phyloP scores from a whole-genome alignment of 2,329 filamentous ascomycete genomes.

The Orbilia ellipsospora region DNA sequence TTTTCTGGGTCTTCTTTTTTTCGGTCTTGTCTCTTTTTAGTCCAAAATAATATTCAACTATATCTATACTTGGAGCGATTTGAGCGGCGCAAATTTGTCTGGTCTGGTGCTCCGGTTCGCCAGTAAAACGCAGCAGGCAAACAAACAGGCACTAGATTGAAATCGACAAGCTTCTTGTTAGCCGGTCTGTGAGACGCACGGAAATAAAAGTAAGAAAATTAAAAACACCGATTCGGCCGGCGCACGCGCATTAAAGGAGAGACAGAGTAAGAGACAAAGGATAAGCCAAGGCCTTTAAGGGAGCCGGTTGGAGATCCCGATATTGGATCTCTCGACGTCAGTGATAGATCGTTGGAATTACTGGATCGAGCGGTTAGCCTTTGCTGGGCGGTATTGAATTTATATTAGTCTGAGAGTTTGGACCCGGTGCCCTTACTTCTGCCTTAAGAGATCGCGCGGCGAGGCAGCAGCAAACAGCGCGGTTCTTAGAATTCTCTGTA shows the following conservation, averaged over 20 bases:
- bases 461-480: conserved; percentile 16
- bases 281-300: background rate
- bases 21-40: background rate
- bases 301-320: conserved; percentile 15
- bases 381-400: conserved; percentile 16
- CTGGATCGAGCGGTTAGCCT: conserved; percentile 27
- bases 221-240: conserved; percentile 15
- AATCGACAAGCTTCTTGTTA: background rate
- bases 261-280: background rate
- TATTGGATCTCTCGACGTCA: conserved; percentile 28
- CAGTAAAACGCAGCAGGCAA: background rate
- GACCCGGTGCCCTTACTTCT: conserved; percentile 28
- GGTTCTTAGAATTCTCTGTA: conserved; percentile 7
- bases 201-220: conserved; percentile 24
- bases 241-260: conserved; percentile 1
- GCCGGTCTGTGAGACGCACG: conserved; percentile 18
- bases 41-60: background rate
- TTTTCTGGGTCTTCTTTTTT: background rate
- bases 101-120: background rate
- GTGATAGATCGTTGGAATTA: conserved; percentile 29
- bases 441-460: conserved; percentile 3
- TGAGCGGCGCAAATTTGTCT: conserved; percentile 10
- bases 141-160: conserved; percentile 11
- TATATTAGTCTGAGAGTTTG: conserved; percentile 39
- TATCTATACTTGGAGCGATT: background rate